Percentiles rank a stretch among this genome's conserved stretches.
Evolutionary conservation across 2,329 filamentous ascomycete species (phyloP).

Genomic region (Monilinia fructigena): DNA sequence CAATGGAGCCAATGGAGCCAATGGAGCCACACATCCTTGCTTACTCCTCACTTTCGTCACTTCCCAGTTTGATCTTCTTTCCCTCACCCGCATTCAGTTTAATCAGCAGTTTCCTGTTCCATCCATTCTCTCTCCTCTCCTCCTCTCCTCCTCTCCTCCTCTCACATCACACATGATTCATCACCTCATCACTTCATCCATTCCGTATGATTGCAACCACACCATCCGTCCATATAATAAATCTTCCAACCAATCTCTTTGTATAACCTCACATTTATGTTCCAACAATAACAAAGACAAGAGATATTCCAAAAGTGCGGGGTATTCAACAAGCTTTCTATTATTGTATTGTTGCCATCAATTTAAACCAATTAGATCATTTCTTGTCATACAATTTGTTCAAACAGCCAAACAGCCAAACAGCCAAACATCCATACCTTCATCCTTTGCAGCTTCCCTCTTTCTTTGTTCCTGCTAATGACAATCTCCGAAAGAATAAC

Average conservation of each 20-base stretch:
- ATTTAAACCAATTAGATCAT: slow-evolving; percentile 15
- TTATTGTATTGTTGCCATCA: slow-evolving; percentile 3
- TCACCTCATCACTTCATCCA: no score
- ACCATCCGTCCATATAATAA: not conserved
- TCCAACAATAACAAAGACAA: not conserved
- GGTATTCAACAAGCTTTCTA: slow-evolving; percentile 8
- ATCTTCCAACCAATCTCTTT: no score
- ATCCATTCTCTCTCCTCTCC: not conserved
- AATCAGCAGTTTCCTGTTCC: not conserved
- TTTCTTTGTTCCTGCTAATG: slow-evolving; percentile 23
- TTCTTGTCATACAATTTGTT: slow-evolving; percentile 2
- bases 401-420: not conserved
- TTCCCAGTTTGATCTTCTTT: not conserved
- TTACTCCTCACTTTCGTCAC: slow-evolving; percentile 6
- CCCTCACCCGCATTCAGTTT: not conserved
- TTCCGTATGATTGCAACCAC: not conserved
- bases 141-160: not conserved
- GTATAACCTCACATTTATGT: not conserved
- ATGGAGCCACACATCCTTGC: not conserved
- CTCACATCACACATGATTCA: not conserved
- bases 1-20: no score
- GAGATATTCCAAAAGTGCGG: slow-evolving; percentile 17
- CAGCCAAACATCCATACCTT: no score
- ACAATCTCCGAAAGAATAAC: not conserved
- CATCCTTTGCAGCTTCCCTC: slow-evolving; percentile 18